Evolutionary conservation across 2,329 filamentous ascomycete species (phyloP).

Genomic region (Claviceps cyperi): DNA sequence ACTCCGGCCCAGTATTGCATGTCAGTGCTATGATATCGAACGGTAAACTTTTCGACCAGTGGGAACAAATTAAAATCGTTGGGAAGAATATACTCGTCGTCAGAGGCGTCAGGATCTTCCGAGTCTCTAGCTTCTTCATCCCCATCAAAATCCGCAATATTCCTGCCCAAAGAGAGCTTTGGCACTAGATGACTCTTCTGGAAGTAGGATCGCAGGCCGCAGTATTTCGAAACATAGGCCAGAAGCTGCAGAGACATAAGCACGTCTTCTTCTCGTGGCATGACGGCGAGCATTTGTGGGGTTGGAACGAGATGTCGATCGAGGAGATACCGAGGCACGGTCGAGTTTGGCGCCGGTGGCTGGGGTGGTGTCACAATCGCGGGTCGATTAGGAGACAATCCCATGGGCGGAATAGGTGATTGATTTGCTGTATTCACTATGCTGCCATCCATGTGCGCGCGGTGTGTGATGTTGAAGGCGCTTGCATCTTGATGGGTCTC

Average conservation of each 20-base stretch:
- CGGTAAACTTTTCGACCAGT: slow-evolving; percentile 94
- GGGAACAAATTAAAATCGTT: slow-evolving; percentile 99
- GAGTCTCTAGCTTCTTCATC: slow-evolving; percentile 34
- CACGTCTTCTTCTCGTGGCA: slow-evolving; percentile 95
- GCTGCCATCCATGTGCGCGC: slow-evolving; percentile 70
- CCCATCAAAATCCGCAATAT: slow-evolving; percentile 66
- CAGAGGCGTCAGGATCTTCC: slow-evolving; percentile 42
- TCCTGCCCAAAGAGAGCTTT: slow-evolving; percentile 74
- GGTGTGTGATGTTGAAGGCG: slow-evolving; percentile 88
- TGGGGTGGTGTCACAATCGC: slow-evolving; percentile 58
- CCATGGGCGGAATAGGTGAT: slow-evolving; percentile 49
- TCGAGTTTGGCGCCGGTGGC: slow-evolving; percentile 55
- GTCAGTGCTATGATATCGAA: slow-evolving; percentile 83
- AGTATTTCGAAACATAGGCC: slow-evolving; percentile 97
- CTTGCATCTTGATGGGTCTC: slow-evolving; percentile 70
- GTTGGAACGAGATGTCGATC: slow-evolving; percentile 57
- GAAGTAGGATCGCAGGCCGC: slow-evolving; percentile 88
- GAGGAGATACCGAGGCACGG: slow-evolving; percentile 64
- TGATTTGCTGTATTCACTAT: slow-evolving; percentile 60
- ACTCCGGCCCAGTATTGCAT: slow-evolving; percentile 99
- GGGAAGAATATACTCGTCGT: slow-evolving; percentile 78
- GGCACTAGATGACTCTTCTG: slow-evolving; percentile 90
- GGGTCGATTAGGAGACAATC: slow-evolving; percentile 60
- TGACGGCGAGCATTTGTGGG: slow-evolving; percentile 67
- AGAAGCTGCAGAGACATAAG: slow-evolving; percentile 94